Evolutionary conservation across 2,329 filamentous ascomycete species (phyloP), one percentile per base, ranked within the genome.

Genomic region (Trichoderma breve): DNA sequence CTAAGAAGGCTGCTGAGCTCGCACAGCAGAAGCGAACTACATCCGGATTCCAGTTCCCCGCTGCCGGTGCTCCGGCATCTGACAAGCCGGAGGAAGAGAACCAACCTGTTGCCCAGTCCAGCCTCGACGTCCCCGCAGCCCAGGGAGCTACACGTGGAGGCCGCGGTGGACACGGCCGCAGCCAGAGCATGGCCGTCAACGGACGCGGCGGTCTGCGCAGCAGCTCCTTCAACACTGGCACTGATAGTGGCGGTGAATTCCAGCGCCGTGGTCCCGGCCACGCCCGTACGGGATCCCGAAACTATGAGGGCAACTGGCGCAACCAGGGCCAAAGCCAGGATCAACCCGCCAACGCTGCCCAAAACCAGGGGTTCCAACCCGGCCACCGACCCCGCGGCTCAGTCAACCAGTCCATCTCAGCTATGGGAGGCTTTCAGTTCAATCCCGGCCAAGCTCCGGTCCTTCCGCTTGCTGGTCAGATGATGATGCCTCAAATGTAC

Each of bases 261-360:
- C 87, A 90, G 76, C 87, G 90, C 76, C 92, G 93, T 76, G 91
- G 92, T 76, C 93, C 92, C 55, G 92, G 93, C 71, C 96, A 99
- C 80, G 91, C 89, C 74, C 90, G 96, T 74, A 92, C 91, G 36
- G 89, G 89, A 12, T 99, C 96, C 28, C 91, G 96, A 74, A 99
- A 98, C 83, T 98, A 98, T 79, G 96, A 99, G 76, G 91, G 95
- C 78, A 99, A 99, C 83, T 99, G 96, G 96, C 93, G 96, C 78
- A 97, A 94, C 78, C 95, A 93, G 76, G 79, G 79, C 75, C 86
- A 88, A 75, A 86, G 87, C 78, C 92, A 93, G 80, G 91, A 92
- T 69, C 84, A 85, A 77, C 67, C 80, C 55, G 80, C 77, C 70
- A 80, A 78, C 70, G 80, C 79, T 71, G 86, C 86, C 77, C 91